A percentile compares a stretch with the other conserved stretches of the same genome.
These are phyloP conservation scores for Aspergillus sclerotiicarbonarius DNA, from an alignment of 495 filamentous ascomycete genomes.

Conservation along the genomic window DNA sequence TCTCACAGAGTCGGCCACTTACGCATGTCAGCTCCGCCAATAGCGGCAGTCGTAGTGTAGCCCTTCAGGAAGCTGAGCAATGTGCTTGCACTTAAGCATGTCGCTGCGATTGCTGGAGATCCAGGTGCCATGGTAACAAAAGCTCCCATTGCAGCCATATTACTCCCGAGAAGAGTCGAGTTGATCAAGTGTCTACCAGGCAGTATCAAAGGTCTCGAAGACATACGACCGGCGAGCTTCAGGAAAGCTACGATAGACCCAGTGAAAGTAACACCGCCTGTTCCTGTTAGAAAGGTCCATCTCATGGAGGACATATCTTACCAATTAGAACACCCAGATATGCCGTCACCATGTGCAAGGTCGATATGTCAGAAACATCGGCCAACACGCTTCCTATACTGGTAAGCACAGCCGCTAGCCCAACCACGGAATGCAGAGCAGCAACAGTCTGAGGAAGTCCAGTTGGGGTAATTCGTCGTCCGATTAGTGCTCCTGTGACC, in stretches of 20 bases:
- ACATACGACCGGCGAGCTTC: constrained; percentile 75
- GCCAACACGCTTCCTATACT: constrained; percentile 79
- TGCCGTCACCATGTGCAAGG: constrained; percentile 72
- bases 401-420: constrained; percentile 76
- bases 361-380: constrained; percentile 61
- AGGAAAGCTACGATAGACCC: constrained; percentile 79
- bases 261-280: constrained; percentile 75
- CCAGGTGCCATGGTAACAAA: constrained; percentile 76
- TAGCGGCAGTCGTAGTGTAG: constrained; percentile 76
- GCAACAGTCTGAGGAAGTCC: constrained; percentile 81
- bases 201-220: constrained; percentile 65
- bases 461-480: constrained; percentile 78
- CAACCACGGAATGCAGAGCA: constrained; percentile 78
- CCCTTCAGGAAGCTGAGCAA: constrained; percentile 76
- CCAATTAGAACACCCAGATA: constrained; percentile 78
- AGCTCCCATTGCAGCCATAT: constrained; percentile 73
- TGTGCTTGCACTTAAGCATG: constrained; percentile 69
- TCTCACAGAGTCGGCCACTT: constrained; percentile 10
- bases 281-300: constrained; percentile 3
- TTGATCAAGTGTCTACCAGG: constrained; percentile 71
- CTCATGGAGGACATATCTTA: constrained; percentile 8
- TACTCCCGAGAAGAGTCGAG: constrained; percentile 63
- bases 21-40: constrained; percentile 83
- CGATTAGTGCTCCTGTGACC: constrained; percentile 58
- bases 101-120: constrained; percentile 68